Conservation (phyloP, 371 early-diverging fungal genomes). For the Mortierella sp. region DNA sequence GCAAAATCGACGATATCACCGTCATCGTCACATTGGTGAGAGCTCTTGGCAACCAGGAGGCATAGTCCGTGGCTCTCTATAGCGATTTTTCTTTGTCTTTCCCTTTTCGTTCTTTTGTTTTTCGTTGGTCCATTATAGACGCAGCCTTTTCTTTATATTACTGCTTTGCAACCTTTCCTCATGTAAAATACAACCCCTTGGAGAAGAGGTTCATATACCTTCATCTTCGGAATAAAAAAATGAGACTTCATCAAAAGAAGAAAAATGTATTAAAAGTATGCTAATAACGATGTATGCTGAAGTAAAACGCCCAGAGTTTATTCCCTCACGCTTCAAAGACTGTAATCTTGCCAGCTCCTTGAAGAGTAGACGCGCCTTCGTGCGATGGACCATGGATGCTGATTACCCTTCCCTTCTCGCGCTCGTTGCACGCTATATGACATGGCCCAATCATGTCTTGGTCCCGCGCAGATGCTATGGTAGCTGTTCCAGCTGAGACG, state of each 20-base stretch:
- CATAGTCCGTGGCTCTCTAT: not conserved
- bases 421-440: conserved; percentile 41
- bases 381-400: conserved; percentile 31
- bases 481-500: not conserved
- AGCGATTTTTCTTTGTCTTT: not conserved
- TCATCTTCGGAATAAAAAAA: no score
- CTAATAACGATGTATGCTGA: no score
- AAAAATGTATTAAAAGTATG: no score
- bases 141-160: no score
- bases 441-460: conserved; percentile 10
- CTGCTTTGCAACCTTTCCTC: no score
- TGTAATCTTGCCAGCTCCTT: conserved; percentile 11
- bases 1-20: conserved; percentile 61
- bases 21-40: conserved; percentile 58
- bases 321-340: conserved; percentile 21
- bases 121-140: no score
- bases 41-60: conserved; percentile 20
- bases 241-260: not conserved
- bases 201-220: no score
- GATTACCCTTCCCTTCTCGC: conserved; percentile 23
- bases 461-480: not conserved
- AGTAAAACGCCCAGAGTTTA: no score
- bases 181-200: no score
- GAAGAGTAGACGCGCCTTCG: conserved; percentile 1
- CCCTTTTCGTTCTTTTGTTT: not conserved